phyloP scores from a whole-genome alignment of 2,329 filamentous ascomycete genomes.

The Hymenoscyphus scutula region DNA sequence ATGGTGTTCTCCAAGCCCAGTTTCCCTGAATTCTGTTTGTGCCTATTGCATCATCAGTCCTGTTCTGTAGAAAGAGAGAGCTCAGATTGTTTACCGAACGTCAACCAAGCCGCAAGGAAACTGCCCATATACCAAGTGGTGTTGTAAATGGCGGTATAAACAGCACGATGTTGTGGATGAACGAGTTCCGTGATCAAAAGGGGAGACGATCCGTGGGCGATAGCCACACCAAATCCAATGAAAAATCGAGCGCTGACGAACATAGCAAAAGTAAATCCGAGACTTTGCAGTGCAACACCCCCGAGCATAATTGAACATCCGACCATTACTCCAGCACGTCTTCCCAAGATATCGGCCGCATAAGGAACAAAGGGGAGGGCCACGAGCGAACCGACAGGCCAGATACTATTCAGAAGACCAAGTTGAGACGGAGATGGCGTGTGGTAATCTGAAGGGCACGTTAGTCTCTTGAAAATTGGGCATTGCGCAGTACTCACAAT shows the following conservation, averaged over 20 bases:
- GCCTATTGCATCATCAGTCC: conserved; percentile 23
- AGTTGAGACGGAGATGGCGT: conserved; percentile 29
- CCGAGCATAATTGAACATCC: conserved; percentile 44
- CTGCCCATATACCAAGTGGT: conserved; percentile 43
- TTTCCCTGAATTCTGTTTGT: conserved; percentile 39
- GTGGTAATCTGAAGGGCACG: conserved; percentile 12
- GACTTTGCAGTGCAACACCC: conserved; percentile 41
- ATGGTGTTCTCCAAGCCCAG: conserved; percentile 39
- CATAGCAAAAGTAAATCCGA: conserved; percentile 41
- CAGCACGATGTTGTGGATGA: conserved; percentile 46
- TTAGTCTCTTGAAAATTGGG: not conserved
- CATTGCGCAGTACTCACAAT: conserved; percentile 16
- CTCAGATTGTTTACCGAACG: conserved; percentile 37
- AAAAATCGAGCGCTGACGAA: conserved; percentile 41
- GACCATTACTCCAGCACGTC: conserved; percentile 45
- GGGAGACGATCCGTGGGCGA: conserved; percentile 28
- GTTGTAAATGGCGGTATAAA: conserved; percentile 45
- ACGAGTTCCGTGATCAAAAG: conserved; percentile 44
- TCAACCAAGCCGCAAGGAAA: conserved; percentile 46
- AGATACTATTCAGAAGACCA: conserved; percentile 44
- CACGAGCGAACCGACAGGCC: conserved; percentile 45
- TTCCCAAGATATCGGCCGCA: conserved; percentile 45
- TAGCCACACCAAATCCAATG: conserved; percentile 36
- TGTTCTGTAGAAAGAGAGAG: not conserved
- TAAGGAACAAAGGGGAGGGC: conserved; percentile 47